These are phyloP conservation scores for Volutella citrinella DNA, from an alignment of 2,329 filamentous ascomycete species.

Conservation along the genomic window DNA sequence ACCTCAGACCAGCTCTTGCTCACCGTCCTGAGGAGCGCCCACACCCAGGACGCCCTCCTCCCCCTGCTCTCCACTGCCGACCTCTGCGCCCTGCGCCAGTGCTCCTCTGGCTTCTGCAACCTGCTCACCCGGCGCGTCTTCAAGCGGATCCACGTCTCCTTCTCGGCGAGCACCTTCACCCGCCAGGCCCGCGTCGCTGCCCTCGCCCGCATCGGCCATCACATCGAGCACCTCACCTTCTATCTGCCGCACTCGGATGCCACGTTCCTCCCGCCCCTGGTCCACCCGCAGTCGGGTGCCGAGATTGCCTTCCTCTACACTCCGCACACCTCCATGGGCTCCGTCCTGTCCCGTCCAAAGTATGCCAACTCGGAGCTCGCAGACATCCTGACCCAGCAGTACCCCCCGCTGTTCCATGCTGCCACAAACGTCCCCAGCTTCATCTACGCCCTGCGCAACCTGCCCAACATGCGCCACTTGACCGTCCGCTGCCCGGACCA, in stretches of 20 bases:
- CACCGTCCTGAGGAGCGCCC: slow-evolving; percentile 52
- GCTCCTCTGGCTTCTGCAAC: slow-evolving; percentile 68
- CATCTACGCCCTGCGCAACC: slow-evolving; percentile 66
- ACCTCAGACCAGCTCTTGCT: slow-evolving; percentile 46
- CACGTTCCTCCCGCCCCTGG: slow-evolving; percentile 80
- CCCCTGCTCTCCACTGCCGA: slow-evolving; percentile 47
- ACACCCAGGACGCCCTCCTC: slow-evolving; percentile 50
- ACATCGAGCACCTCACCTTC: slow-evolving; percentile 77
- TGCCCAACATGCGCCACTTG: slow-evolving; percentile 71
- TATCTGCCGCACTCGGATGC: slow-evolving; percentile 71
- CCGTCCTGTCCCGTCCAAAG: slow-evolving; percentile 63
- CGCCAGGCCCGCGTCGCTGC: slow-evolving; percentile 70
- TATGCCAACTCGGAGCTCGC: slow-evolving; percentile 78
- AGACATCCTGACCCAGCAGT: slow-evolving; percentile 80
- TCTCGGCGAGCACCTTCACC: slow-evolving; percentile 73
- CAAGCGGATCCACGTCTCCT: slow-evolving; percentile 65
- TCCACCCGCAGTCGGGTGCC: slow-evolving; percentile 72
- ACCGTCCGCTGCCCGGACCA: slow-evolving; percentile 75
- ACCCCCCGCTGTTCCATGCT: slow-evolving; percentile 84
- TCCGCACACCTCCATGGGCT: slow-evolving; percentile 66
- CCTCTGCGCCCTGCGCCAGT: slow-evolving; percentile 59
- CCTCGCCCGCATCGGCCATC: slow-evolving; percentile 71
- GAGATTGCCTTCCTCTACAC: slow-evolving; percentile 81
- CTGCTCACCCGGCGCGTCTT: slow-evolving; percentile 69
- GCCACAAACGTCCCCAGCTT: slow-evolving; percentile 86